Base-by-base conservation (phyloP, 2,329 filamentous ascomycete genomes). In the Orbilia oligospora region DNA sequence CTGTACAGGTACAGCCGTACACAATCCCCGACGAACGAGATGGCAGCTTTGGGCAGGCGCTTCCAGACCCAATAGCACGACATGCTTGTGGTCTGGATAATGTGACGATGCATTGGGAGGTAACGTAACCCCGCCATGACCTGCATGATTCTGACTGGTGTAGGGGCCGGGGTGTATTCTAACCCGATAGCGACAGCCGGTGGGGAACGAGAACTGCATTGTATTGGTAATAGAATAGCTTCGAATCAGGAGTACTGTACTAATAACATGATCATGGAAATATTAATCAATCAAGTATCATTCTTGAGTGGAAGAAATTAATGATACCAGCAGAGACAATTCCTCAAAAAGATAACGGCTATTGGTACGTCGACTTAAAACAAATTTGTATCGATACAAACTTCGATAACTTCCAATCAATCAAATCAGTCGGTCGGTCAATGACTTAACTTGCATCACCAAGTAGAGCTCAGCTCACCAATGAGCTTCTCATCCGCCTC, bases 41-140 rank as follows among this genome's bases (percentile, higher is more conserved):
- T 48, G 51, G 67, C 55, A 63, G 38, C 16, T 24, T 58, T 56
- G 30, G 49, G 49, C 49, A 53, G 51, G 70, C 70, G 61, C 70
- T 73, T 73, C 61, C 51, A 18, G 49, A 41, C 51, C 70, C 70
- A 73, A 73, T 73, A 46, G 70, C 30, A 73, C 51, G 58, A 53
- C 69, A 64, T 33, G 1, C n/a, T 22, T 41, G 30, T 44, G 16
- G 33, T 41, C 38, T 16, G 48, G 38, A 53, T 41, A 41, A 36
- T 55, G 53, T 46, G 41, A 69, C 14, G 63, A n/a, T 68, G 71
- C 38, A 41, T 41, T 14, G 58, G 36, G 56, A 51, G 56, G 55
- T 71, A 71, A 55, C 68, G 33, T 68, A 64, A 67, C 71, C 71
- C 71, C 71, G 71, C 71, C 63, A 67, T 73, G 61, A 76, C 71